These are phyloP conservation scores for Elymus sibiricus DNA, from an alignment of 176 grass and related monocot species.

Conservation along the genomic window DNA sequence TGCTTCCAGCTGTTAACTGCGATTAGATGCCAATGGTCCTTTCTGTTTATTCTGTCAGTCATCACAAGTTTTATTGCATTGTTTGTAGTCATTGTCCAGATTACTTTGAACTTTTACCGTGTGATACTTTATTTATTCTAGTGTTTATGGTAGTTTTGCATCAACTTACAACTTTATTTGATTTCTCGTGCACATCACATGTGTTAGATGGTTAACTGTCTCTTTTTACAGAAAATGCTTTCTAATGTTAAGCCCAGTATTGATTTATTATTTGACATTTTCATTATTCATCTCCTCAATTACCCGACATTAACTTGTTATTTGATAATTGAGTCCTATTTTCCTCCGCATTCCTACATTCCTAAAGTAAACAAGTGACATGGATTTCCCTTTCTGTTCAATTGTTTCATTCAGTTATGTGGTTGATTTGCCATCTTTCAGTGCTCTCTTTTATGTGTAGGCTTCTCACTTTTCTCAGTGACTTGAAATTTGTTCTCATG, in stretches of 20 bases:
- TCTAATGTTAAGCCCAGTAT: neutral
- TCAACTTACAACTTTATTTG: neutral
- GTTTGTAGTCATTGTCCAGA: neutral
- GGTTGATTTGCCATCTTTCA: neutral
- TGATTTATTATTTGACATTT: neutral
- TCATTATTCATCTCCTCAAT: slow-evolving; percentile 12
- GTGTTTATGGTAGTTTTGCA: neutral
- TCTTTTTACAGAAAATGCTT: slow-evolving; percentile 21
- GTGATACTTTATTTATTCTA: neutral
- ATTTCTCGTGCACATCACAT: neutral
- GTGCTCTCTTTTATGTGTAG: neutral
- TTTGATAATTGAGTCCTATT: neutral
- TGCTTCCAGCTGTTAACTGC: slow-evolving; percentile 22
- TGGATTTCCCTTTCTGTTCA: neutral
- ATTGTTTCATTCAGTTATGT: slow-evolving; percentile 4
- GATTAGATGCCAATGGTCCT: neutral
- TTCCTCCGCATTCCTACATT: neutral
- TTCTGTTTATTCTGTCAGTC: neutral
- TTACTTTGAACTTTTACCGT: neutral
- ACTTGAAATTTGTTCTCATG: slow-evolving; percentile 17
- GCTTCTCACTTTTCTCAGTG: neutral
- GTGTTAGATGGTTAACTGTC: neutral
- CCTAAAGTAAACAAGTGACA: slow-evolving; percentile 10
- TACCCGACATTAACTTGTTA: neutral
- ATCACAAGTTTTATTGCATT: slow-evolving; percentile 14